Percentiles rank a stretch among this genome's conserved stretches.
Evolutionary conservation across 345 rosid species (phyloP).

Genomic region (Trapa bicornis): DNA sequence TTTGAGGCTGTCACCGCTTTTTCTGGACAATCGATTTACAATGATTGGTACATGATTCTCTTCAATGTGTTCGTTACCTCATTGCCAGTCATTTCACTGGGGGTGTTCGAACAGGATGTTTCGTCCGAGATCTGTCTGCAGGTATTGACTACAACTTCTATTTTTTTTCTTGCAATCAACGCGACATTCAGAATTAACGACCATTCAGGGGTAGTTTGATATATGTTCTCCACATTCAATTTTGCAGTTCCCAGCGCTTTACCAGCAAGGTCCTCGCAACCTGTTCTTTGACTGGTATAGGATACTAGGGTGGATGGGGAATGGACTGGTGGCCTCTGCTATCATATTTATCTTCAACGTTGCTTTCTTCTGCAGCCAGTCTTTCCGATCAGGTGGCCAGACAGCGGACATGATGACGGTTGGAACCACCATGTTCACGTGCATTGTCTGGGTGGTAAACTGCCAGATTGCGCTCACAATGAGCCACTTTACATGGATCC

Average conservation of each 20-base stretch:
- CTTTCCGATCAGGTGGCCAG: slow-evolving; percentile 70
- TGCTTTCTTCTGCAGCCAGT: slow-evolving; percentile 54
- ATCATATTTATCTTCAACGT: slow-evolving; percentile 67
- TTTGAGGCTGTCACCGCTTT: slow-evolving; percentile 92
- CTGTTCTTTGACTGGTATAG: slow-evolving; percentile 90
- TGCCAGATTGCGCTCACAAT: slow-evolving; percentile 89
- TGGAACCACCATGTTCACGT: slow-evolving; percentile 91
- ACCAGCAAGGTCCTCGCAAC: slow-evolving; percentile 92
- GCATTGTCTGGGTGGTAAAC: slow-evolving; percentile 89
- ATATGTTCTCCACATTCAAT: not conserved
- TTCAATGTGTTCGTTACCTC: slow-evolving; percentile 93
- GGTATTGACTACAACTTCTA: slow-evolving; percentile 27
- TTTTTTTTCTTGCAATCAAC: too few species aligned
- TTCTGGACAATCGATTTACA: slow-evolving; percentile 90
- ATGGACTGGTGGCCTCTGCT: slow-evolving; percentile 73
- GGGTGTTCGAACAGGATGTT: slow-evolving; percentile 96
- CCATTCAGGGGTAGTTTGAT: not conserved
- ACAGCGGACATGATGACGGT: slow-evolving; percentile 85
- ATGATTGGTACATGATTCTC: slow-evolving; percentile 83
- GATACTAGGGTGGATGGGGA: slow-evolving; percentile 94
- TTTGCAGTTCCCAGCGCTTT: slow-evolving; percentile 88
- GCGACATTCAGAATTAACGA: too few species aligned
- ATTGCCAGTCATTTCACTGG: slow-evolving; percentile 87
- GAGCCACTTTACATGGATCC: slow-evolving; percentile 99
- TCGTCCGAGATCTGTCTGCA: slow-evolving; percentile 93